These are phyloP conservation scores for Fusarium torulosum DNA, from an alignment of 2,329 filamentous ascomycete species.

Conservation along the genomic window DNA sequence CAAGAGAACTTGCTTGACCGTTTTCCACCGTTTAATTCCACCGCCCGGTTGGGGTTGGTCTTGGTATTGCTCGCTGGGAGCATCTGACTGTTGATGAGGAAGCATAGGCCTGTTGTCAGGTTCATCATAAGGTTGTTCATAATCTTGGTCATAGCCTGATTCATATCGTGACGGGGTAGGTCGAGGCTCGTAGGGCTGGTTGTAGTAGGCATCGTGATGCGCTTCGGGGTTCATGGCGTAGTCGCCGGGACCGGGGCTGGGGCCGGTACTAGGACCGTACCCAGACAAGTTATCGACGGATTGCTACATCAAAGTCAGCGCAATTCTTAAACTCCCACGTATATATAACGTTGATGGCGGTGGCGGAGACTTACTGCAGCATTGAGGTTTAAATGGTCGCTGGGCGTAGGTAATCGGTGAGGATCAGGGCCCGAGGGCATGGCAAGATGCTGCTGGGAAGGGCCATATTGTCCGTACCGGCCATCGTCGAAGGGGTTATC, in stretches of 20 bases:
- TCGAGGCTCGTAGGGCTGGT: slow-evolving; percentile 32
- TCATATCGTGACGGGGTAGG: slow-evolving; percentile 72
- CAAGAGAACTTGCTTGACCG: slow-evolving; percentile 96
- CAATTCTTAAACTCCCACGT: background rate
- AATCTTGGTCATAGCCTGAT: slow-evolving; percentile 74
- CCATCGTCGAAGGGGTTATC: slow-evolving; percentile 79
- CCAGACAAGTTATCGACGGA: slow-evolving; percentile 65
- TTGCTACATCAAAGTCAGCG: slow-evolving; percentile 55
- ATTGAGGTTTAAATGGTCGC: slow-evolving; percentile 84
- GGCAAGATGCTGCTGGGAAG: slow-evolving; percentile 45
- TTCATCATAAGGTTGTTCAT: slow-evolving; percentile 76
- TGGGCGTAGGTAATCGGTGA: slow-evolving; percentile 67
- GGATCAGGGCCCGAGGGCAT: slow-evolving; percentile 47
- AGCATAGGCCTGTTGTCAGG: slow-evolving; percentile 84
- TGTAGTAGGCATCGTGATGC: slow-evolving; percentile 59
- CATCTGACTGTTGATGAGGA: slow-evolving; percentile 66
- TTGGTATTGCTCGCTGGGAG: slow-evolving; percentile 58
- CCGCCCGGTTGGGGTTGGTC: slow-evolving; percentile 59
- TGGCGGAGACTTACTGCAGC: slow-evolving; percentile 75
- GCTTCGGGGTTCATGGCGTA: slow-evolving; percentile 85
- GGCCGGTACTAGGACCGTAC: slow-evolving; percentile 55
- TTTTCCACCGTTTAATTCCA: slow-evolving; percentile 90
- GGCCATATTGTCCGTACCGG: slow-evolving; percentile 66
- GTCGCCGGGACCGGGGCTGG: slow-evolving; percentile 59
- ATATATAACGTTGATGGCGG: background rate